Conservation (phyloP, 768 basidiomycete species). For the Leucogyrophana mollusca region DNA sequence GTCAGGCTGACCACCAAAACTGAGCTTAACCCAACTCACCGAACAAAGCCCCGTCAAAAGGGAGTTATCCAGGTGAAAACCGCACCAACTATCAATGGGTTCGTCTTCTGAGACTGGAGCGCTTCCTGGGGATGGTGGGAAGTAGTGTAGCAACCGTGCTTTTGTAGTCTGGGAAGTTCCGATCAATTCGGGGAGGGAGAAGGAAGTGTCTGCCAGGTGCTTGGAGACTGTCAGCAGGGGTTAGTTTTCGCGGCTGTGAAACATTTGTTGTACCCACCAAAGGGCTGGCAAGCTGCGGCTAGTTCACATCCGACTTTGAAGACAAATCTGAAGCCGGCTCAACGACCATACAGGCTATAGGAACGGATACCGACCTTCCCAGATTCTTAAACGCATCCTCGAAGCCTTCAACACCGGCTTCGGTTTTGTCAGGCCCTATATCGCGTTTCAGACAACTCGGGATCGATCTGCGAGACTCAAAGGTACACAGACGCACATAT, state of each 20-base stretch:
- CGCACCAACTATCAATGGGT: slow-evolving; percentile 87
- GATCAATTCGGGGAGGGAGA: slow-evolving; percentile 74
- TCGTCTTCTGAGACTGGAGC: slow-evolving; percentile 49
- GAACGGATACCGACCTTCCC: slow-evolving; percentile 47
- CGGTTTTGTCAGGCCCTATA: slow-evolving; percentile 63
- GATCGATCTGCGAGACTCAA: background rate
- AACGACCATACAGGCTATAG: background rate
- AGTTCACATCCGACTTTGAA: slow-evolving; percentile 81
- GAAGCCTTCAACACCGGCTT: slow-evolving; percentile 68
- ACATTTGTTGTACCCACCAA: slow-evolving; percentile 50
- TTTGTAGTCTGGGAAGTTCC: slow-evolving; percentile 80
- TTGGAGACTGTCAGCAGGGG: slow-evolving; percentile 48
- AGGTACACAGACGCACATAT: slow-evolving; percentile 58
- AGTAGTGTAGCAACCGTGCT: slow-evolving; percentile 95
- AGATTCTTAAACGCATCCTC: slow-evolving; percentile 87
- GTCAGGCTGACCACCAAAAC: too few relatives aligned
- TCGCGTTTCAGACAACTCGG: background rate
- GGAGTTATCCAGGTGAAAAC: slow-evolving; percentile 92
- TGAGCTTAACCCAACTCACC: slow-evolving; percentile 38
- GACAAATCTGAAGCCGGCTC: slow-evolving; percentile 53
- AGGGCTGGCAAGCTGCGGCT: slow-evolving; percentile 87
- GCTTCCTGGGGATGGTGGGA: slow-evolving; percentile 57
- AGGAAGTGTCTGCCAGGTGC: slow-evolving; percentile 60
- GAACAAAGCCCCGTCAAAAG: slow-evolving; percentile 91
- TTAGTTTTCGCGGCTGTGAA: slow-evolving; percentile 1